Percentiles rank a stretch among this genome's conserved stretches.
Evolutionary conservation across 805 yeast genomes (phyloP).

Genomic region (Lachancea nothofagi): DNA sequence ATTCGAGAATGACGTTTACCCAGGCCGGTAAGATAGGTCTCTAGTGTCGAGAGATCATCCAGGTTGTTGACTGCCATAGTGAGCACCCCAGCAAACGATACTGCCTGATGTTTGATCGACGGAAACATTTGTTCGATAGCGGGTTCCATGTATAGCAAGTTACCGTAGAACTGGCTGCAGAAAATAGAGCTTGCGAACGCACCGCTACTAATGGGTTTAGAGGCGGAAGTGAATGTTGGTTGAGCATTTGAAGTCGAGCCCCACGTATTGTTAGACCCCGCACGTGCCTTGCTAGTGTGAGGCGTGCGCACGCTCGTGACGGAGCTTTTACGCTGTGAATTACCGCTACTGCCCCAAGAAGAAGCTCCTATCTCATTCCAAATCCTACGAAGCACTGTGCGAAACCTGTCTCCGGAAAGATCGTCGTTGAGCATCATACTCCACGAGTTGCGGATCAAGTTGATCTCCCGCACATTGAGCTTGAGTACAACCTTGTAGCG

Average conservation of each 20-base stretch:
- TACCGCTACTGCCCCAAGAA: slow-evolving; percentile 1
- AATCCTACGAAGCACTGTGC: slow-evolving; percentile 1
- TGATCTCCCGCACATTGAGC: slow-evolving; percentile 31
- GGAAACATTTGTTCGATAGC: slow-evolving; percentile 63
- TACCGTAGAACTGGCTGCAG: slow-evolving; percentile 71
- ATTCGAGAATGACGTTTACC: slow-evolving; percentile 76
- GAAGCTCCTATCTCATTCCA: slow-evolving; percentile 1
- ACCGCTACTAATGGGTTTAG: slow-evolving; percentile 1
- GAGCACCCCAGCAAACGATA: slow-evolving; percentile 73
- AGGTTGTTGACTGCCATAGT: slow-evolving; percentile 60
- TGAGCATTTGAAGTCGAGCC: background rate
- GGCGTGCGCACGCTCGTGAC: background rate
- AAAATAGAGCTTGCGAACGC: slow-evolving; percentile 47
- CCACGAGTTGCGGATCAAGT: slow-evolving; percentile 37
- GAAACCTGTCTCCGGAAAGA: slow-evolving; percentile 4
- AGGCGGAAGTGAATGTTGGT: background rate
- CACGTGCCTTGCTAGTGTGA: too few relatives aligned
- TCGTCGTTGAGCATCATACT: slow-evolving; percentile 30
- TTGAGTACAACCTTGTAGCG: slow-evolving; percentile 28
- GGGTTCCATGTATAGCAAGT: slow-evolving; percentile 56
- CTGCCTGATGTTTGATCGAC: slow-evolving; percentile 71
- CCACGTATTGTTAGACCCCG: too few relatives aligned
- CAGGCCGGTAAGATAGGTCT: slow-evolving; percentile 53
- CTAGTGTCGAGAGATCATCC: slow-evolving; percentile 52
- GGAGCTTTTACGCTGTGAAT: background rate